Base-by-base conservation (phyloP, 2,329 filamentous ascomycete genomes). In the Exophiala sp. region DNA sequence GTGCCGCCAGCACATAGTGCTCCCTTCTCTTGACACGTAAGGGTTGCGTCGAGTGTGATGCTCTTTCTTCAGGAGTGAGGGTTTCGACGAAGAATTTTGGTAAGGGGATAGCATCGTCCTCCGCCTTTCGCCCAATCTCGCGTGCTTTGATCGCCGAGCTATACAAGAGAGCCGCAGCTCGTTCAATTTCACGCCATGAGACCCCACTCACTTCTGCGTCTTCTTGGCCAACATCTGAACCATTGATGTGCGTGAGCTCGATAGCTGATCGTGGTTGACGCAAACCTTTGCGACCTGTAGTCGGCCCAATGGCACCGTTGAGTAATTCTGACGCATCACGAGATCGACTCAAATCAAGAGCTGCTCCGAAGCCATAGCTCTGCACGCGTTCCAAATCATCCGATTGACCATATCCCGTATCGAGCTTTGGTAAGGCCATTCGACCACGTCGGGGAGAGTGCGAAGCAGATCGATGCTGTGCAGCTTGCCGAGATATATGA, bases 131-230 rank as follows among this genome's bases (percentile, higher is more conserved):
- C 24, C 79, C 78, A 50, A 96, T 88, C 65, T 94, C 89, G 65
- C 85, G 85, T 0, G 92, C 91, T 72, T 95, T 95, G 65, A 96
- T 85, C n/a, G 91, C 91, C 0, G 90, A 89, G 59, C 86, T 88
- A 18, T 95, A 76, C 38, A 96, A 81, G 7, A 95, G 77, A 0
- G 89, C 82, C 53, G 84, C 81, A 2, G 91, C 79, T n/a, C 90
- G 85, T 12, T 88, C 87, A 49, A 95, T 80, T 63, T 96, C 92
- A n/a, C 82, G 82, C 63, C 80, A 83, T 8, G 62, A 67, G 18
- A 73, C 64, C 3, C 63, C 64, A 57, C 10, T 54, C 43, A 34
- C 62, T 63, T 62, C 59, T n/a, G 34, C 18, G 16, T 50, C 35
- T 29, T 58, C 55, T 32, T 43, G 50, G 14, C 47, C 48, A 10